Evolutionary conservation across 495 filamentous ascomycete species (phyloP).

Genomic region (Rhypophila decipiens): DNA sequence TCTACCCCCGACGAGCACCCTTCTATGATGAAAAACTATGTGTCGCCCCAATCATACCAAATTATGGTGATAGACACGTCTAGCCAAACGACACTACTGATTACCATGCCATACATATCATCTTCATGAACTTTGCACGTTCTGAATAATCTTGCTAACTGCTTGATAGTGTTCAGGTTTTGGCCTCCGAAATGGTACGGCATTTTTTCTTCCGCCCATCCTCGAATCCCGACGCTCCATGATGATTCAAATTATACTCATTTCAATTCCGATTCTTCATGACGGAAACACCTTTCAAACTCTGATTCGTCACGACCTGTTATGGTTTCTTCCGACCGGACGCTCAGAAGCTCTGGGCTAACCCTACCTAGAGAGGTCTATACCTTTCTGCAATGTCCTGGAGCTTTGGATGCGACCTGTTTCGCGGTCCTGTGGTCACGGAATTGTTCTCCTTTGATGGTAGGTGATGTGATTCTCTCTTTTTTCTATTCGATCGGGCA

Average conservation of each 20-base stretch:
- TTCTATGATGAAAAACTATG: constrained; percentile 67
- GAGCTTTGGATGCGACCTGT: too few species aligned
- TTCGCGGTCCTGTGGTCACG: too few species aligned
- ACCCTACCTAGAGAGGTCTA: background rate
- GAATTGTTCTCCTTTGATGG: background rate
- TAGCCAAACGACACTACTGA: constrained; percentile 88
- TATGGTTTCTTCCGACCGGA: background rate
- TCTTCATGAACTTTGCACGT: constrained; percentile 2
- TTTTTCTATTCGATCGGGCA: too few species aligned
- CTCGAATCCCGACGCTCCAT: constrained; percentile 26
- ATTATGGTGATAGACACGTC: constrained; percentile 85
- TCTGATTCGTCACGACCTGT: constrained; percentile 41
- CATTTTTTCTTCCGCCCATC: background rate
- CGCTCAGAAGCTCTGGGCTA: background rate
- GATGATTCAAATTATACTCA: constrained; percentile 54
- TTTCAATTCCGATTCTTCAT: constrained; percentile 55
- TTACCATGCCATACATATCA: constrained; percentile 12
- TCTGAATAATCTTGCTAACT: constrained; percentile 9
- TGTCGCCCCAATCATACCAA: constrained; percentile 93
- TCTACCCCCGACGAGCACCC: constrained; percentile 3
- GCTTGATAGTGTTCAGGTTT: constrained; percentile 10
- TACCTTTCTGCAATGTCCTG: background rate
- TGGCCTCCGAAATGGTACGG: background rate
- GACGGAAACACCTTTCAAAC: constrained; percentile 29
- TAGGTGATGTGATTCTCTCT: constrained; percentile 21